These are phyloP conservation scores for Penicillium pulvis DNA, from an alignment of 495 filamentous ascomycete genomes.

Conservation along the genomic window DNA sequence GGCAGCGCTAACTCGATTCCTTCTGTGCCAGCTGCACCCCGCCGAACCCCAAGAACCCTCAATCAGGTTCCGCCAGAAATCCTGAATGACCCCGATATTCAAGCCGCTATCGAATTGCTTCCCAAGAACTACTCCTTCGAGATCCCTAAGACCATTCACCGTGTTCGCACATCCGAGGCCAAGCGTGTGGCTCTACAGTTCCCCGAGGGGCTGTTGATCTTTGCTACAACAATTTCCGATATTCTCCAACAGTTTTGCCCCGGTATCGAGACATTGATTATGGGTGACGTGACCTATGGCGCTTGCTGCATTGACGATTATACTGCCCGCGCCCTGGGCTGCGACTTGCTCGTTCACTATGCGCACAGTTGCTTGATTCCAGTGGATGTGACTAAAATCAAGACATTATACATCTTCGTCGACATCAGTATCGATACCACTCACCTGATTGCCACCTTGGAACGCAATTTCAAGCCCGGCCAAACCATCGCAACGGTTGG, in stretches of 20 bases:
- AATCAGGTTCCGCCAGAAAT: conserved; percentile 91
- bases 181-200: conserved; percentile 90
- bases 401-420: conserved; percentile 96
- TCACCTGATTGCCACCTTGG: conserved; percentile 84
- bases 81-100: conserved; percentile 82
- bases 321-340: conserved; percentile 90
- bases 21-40: conserved; percentile 54
- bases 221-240: conserved; percentile 97
- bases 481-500: conserved; percentile 92
- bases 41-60: conserved; percentile 71
- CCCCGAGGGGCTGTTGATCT: conserved; percentile 92
- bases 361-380: conserved; percentile 96
- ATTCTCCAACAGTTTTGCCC: conserved; percentile 95
- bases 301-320: conserved; percentile 99
- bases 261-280: conserved; percentile 87
- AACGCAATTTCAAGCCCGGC: conserved; percentile 79
- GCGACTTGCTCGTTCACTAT: conserved; percentile 95
- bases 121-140: conserved; percentile 97
- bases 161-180: conserved; percentile 75
- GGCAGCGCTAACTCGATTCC: neutral
- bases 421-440: conserved; percentile 92
- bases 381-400: conserved; percentile 91
- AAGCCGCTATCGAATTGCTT: conserved; percentile 82
- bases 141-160: conserved; percentile 96
- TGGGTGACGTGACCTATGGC: conserved; percentile 99